A percentile compares a stretch with the other conserved stretches of the same genome.
Conservation (phyloP, 2,329 filamentous ascomycete genomes). For the Periglandula ipomoeae region DNA sequence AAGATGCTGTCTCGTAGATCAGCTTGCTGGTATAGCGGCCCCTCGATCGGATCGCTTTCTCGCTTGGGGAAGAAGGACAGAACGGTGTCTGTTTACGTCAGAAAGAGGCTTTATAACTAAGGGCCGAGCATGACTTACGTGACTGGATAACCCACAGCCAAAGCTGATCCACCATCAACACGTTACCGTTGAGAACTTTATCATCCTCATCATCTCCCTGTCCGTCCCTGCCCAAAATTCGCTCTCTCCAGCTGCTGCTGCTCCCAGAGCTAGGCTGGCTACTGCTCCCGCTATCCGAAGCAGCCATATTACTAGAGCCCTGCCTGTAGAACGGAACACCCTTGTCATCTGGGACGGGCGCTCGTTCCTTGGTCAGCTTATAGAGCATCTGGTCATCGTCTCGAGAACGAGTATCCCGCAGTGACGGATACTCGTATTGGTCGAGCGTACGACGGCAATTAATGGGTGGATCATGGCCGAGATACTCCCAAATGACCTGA, state of each 20-base stretch:
- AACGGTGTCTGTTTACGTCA: conserved; percentile 33
- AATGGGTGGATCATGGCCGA: conserved; percentile 51
- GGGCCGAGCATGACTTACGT: conserved; percentile 27
- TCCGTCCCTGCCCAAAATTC: conserved; percentile 12
- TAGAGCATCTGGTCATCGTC: conserved; percentile 62
- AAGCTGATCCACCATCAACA: conserved; percentile 59
- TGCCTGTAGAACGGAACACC: conserved; percentile 18
- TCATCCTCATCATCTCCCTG: conserved; percentile 22
- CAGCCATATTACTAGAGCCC: conserved; percentile 19
- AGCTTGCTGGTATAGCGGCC: conserved; percentile 48
- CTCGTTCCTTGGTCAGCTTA: conserved; percentile 48
- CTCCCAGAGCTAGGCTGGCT: conserved; percentile 14
- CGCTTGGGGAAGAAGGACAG: conserved; percentile 47
- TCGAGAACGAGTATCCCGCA: conserved; percentile 49
- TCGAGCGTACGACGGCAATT: conserved; percentile 54
- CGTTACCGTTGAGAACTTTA: conserved; percentile 42
- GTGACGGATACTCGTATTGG: conserved; percentile 53
- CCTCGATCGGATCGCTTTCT: conserved; percentile 44
- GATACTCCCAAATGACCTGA: conserved; percentile 53
- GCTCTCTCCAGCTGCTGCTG: conserved; percentile 18
- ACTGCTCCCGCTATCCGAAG: conserved; percentile 17
- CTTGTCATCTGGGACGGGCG: conserved; percentile 13
- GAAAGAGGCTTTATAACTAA: not conserved
- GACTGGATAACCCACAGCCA: conserved; percentile 53
- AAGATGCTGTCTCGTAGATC: conserved; percentile 56